Base-by-base conservation (phyloP, 148 eudicot genomes). In the Limonium bicolor region DNA sequence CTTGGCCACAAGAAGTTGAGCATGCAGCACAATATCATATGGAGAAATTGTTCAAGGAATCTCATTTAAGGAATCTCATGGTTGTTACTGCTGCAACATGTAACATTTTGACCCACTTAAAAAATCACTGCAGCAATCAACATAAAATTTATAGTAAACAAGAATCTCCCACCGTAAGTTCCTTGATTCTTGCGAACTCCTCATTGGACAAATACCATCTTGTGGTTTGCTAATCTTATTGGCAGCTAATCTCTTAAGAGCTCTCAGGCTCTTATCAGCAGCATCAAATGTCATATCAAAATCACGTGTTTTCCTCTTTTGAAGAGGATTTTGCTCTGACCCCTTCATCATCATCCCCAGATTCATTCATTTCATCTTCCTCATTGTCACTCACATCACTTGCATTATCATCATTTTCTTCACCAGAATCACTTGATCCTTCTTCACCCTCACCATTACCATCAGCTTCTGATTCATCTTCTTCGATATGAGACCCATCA, bases 141-240 rank as follows among this genome's bases (percentile, higher is more conserved):
- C n/a, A n/a, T n/a, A n/a, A n/a, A n/a, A n/a, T n/a, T n/a, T n/a
- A n/a, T n/a, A n/a, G n/a, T n/a, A n/a, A n/a, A n/a, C n/a, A n/a
- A n/a, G n/a, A n/a, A n/a, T n/a, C n/a, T 14, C 54, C 22, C 53
- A 90, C 99, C 88, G 80, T 74, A 41, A 80, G 60, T 51, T 68
- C 78, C 73, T 58, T 84, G 41, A 90, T 84, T 52, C 72, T 69
- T 41, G 63, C 67, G 73, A 80, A 81, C 43, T 90, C 87, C 76
- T 90, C 99, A 38, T 90, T 81, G 24, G 99, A 84, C 46, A 77
- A 48, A 90, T 84, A 39, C 63, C 79, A 73, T 84, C 93, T 27
- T 64, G 49, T 8, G 66, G n/a, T 39, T 26, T 28, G 32, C 48
- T 67, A 47, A 38, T 23, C 61, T 69, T 80, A 13, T 60, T 59